These are phyloP conservation scores for Phytophthora constricta DNA, from an alignment of 352 stramenopile genomes.

Conservation along the genomic window DNA sequence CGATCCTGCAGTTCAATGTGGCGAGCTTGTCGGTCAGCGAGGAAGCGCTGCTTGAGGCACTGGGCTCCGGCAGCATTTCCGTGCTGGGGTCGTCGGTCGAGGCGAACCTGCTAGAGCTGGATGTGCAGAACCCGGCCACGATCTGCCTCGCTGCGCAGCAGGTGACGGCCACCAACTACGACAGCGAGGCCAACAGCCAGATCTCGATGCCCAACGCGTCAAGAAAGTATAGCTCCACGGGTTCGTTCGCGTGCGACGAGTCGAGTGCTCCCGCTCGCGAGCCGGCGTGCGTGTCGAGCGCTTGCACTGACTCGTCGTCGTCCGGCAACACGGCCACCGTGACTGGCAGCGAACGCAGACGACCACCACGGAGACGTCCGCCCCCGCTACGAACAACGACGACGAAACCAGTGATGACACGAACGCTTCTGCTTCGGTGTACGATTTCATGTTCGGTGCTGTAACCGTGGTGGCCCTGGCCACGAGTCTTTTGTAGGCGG, in stretches of 20 bases:
- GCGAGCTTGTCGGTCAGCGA: constrained; percentile 2
- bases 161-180: constrained; percentile 6
- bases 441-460: constrained; percentile 9
- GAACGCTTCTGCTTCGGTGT: constrained; percentile 17
- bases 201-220: constrained; percentile 21
- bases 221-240: constrained; percentile 18
- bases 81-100: constrained; percentile 11
- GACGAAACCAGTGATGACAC: background rate
- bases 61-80: background rate
- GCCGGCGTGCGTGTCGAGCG: background rate
- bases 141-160: constrained; percentile 6
- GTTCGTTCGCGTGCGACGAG: constrained; percentile 3
- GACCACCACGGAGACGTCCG: constrained; percentile 1
- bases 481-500: constrained; percentile 19
- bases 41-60: constrained; percentile 12
- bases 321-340: background rate
- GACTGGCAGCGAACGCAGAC: constrained; percentile 1
- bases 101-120: constrained; percentile 10
- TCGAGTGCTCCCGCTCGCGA: constrained; percentile 1
- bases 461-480: constrained; percentile 12
- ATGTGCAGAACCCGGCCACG: background rate
- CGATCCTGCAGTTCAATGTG: constrained; percentile 10
- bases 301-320: constrained; percentile 17
- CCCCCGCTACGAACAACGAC: constrained; percentile 23
- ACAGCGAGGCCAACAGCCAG: constrained; percentile 5